These are phyloP conservation scores for Elaeis oleifera DNA, from an alignment of 202 grass and related monocot genomes.

Conservation along the genomic window DNA sequence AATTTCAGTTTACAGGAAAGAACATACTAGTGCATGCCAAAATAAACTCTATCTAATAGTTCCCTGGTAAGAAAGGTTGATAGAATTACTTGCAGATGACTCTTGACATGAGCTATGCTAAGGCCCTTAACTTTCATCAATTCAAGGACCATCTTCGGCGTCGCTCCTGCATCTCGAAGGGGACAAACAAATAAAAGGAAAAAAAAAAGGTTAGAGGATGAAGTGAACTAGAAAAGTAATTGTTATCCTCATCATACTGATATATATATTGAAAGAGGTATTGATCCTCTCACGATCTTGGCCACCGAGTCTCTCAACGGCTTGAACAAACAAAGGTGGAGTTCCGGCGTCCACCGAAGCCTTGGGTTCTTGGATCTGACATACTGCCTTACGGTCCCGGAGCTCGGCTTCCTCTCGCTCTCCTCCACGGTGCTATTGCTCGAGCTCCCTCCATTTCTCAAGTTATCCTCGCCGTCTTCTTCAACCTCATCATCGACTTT, in stretches of 20 bases:
- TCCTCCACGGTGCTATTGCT: slow-evolving; percentile 50
- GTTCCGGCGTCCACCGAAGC: slow-evolving; percentile 67
- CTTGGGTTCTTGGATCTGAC: slow-evolving; percentile 62
- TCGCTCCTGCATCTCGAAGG: slow-evolving; percentile 33
- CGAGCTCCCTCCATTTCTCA: slow-evolving; percentile 20
- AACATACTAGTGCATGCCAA: not conserved
- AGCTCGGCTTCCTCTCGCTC: not conserved
- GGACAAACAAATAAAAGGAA: not conserved
- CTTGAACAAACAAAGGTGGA: slow-evolving; percentile 49
- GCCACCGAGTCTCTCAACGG: slow-evolving; percentile 59
- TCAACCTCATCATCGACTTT: not conserved
- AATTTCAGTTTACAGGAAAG: not conserved
- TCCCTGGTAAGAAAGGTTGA: not conserved
- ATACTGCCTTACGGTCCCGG: slow-evolving; percentile 37
- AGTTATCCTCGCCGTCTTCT: not conserved
- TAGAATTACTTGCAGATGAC: slow-evolving; percentile 51
- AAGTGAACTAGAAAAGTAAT: not conserved
- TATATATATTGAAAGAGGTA: no score
- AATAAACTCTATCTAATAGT: not conserved
- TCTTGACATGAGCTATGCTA: slow-evolving; percentile 77
- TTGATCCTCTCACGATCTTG: slow-evolving; percentile 43
- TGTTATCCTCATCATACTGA: no score
- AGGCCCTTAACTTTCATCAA: slow-evolving; percentile 69
- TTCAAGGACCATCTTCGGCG: slow-evolving; percentile 63
- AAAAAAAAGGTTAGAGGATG: not conserved